Base-by-base conservation (phyloP, 495 filamentous ascomycete genomes). In the Xanthoparmelia taractica region DNA sequence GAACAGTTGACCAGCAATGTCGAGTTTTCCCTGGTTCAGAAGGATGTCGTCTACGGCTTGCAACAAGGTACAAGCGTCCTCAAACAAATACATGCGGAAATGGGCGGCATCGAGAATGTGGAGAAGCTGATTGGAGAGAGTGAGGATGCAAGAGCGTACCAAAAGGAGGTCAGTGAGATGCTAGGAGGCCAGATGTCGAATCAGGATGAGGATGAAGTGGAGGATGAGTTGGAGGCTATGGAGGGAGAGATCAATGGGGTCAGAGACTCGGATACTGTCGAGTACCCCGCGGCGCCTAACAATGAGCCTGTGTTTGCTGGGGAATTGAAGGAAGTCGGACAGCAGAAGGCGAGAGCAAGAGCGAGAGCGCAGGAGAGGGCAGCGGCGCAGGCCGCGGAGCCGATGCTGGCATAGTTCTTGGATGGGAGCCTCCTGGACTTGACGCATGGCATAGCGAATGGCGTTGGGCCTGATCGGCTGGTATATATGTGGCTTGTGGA, bases 131-230 rank as follows among this genome's bases (percentile, higher is more conserved):
- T 96, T 87, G 93, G 88, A 15, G 91, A 96, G 76, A 92, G 80
- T 31, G 89, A 88, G 40, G 93, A 96, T 64, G 93, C 90, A 29
- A 82, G 87, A 67, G 88, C 87, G 18, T 96, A 96, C 77, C 92
- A 96, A 72, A 81, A 85, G 88, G 92, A 94, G 73, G 81, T 98
- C 65, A 92, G 85, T 73, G 91, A 94, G 50, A 90, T 96, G 86
- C 82, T 98, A 15, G 88, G 83, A 13, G 90, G 90, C 2, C 80
- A 83, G 65, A 87, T 97, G 76, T 90, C 88, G 43, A 92, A 90
- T 69, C 87, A 93, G 70, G 95, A 97, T 74, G 94, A 97, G 73
- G 95, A 97, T 65, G 94, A 97, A 70, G 95, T 97, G 31, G 95
- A 97, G 70, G 92, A 97, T 69, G 94, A 97, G 77, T 75, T 98